These are phyloP conservation scores for Plasmodium berghei DNA, from an alignment of 169 alveolate species.

Conservation along the genomic window DNA sequence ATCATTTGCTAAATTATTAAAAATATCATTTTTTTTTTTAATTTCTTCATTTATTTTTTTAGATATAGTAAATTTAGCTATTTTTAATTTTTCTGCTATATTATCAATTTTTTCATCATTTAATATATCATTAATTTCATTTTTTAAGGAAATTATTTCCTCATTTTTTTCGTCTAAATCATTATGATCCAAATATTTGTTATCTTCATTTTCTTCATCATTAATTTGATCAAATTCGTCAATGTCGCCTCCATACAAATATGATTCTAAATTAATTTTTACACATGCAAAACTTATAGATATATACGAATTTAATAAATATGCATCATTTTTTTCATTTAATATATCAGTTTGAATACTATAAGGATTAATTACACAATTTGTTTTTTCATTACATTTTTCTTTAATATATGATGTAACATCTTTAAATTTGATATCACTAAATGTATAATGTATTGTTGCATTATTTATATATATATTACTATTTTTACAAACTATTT, in stretches of 20 bases:
- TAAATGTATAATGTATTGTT: constrained; percentile 24
- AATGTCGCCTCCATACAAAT: background rate
- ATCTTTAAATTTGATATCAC: constrained; percentile 18
- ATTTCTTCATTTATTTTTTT: constrained; percentile 7
- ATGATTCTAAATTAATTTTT: background rate
- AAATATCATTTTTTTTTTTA: constrained; percentile 1
- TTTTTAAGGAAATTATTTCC: background rate
- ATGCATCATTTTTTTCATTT: constrained; percentile 16
- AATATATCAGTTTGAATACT: constrained; percentile 1
- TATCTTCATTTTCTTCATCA: background rate
- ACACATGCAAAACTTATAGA: constrained; percentile 31
- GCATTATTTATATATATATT: constrained; percentile 22
- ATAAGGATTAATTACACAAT: constrained; percentile 33
- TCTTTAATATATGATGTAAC: constrained; percentile 17
- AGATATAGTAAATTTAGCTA: background rate
- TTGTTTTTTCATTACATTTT: constrained; percentile 20
- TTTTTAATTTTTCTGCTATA: constrained; percentile 1
- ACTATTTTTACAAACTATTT: constrained; percentile 29
- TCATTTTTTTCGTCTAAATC: background rate
- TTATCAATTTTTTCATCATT: constrained; percentile 15
- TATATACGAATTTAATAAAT: constrained; percentile 22
- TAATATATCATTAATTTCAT: background rate
- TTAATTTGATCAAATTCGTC: background rate
- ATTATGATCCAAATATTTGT: background rate
- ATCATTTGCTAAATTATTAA: constrained; percentile 14